A percentile compares a stretch with the other conserved stretches of the same genome.
Evolutionary conservation across 192 early-diverging fungal species (phyloP).

Genomic region (Spizellomyces punctatus): DNA sequence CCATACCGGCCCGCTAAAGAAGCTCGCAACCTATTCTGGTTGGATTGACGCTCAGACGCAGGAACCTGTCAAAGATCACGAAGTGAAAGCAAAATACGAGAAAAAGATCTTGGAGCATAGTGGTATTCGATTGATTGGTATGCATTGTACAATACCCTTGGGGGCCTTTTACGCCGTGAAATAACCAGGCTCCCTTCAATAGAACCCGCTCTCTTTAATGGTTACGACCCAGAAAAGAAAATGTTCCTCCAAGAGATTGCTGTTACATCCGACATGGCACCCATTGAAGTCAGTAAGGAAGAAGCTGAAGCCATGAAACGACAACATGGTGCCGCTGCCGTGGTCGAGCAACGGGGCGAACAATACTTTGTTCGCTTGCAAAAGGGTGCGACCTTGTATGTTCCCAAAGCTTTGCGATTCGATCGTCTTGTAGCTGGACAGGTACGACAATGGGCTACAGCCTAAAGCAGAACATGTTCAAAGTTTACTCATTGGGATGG

Average conservation of each 20-base stretch:
- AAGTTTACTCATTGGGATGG: too few species aligned
- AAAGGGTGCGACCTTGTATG: constrained; percentile 85
- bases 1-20: constrained; percentile 80
- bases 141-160: constrained; percentile 24
- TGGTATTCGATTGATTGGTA: constrained; percentile 81
- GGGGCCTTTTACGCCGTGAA: neutral
- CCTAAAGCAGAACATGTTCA: too few species aligned
- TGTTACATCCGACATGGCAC: constrained; percentile 82
- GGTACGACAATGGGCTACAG: neutral
- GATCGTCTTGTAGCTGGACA: constrained; percentile 90
- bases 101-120: constrained; percentile 85
- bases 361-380: constrained; percentile 78
- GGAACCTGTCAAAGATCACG: constrained; percentile 82
- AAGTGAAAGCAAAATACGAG: constrained; percentile 91
- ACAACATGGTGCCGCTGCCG: constrained; percentile 78
- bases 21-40: constrained; percentile 75
- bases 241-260: constrained; percentile 86
- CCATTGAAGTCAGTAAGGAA: constrained; percentile 84
- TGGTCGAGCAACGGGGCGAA: constrained; percentile 68
- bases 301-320: constrained; percentile 83
- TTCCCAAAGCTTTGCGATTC: constrained; percentile 92
- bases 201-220: constrained; percentile 80
- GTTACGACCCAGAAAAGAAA: constrained; percentile 87
- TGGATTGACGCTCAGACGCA: constrained; percentile 89
- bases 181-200: neutral